phyloP scores from a whole-genome alignment of 2,329 filamentous ascomycete genomes.

The Coleophoma cylindrospora region DNA sequence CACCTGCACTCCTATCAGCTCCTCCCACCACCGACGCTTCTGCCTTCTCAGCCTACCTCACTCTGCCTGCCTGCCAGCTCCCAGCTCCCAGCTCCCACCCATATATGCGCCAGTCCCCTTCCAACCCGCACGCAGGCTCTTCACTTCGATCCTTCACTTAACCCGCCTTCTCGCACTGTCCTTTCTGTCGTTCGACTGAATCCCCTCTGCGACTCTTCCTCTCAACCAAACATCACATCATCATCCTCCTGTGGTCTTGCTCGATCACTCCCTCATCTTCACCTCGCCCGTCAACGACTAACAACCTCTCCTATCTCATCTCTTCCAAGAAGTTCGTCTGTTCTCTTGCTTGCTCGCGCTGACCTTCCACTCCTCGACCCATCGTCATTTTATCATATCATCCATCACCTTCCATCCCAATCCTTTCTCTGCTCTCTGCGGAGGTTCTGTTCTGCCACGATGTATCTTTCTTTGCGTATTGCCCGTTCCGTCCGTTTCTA shows the following conservation, averaged over 20 bases:
- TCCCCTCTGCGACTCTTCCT: conserved; percentile 10
- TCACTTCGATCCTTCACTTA: neutral
- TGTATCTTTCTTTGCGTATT: conserved; percentile 30
- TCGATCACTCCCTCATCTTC: no score
- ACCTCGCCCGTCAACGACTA: neutral
- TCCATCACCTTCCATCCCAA: conserved; percentile 9
- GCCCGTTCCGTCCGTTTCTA: conserved; percentile 23
- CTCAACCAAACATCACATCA: conserved; percentile 7
- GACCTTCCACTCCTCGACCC: conserved; percentile 18
- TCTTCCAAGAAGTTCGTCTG: conserved; percentile 28
- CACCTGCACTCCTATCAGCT: no score
- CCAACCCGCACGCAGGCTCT: neutral
- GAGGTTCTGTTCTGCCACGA: conserved; percentile 27
- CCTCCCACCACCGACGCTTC: neutral
- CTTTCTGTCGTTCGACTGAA: conserved; percentile 23
- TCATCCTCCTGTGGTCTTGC: no score
- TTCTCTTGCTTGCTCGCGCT: conserved; percentile 27
- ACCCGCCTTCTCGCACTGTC: conserved; percentile 19
- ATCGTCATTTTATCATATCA: no score
- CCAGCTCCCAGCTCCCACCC: conserved; percentile 1
- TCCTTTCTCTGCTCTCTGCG: conserved; percentile 22
- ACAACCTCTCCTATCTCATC: conserved; percentile 12
- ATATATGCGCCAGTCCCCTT: conserved; percentile 2
- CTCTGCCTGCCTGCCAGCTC: neutral
- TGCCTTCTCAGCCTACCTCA: conserved; percentile 5